Percentiles rank a stretch among this genome's conserved stretches.
Conservation (phyloP, 75 land plant species). For the Chamaecyparis obtusa region DNA sequence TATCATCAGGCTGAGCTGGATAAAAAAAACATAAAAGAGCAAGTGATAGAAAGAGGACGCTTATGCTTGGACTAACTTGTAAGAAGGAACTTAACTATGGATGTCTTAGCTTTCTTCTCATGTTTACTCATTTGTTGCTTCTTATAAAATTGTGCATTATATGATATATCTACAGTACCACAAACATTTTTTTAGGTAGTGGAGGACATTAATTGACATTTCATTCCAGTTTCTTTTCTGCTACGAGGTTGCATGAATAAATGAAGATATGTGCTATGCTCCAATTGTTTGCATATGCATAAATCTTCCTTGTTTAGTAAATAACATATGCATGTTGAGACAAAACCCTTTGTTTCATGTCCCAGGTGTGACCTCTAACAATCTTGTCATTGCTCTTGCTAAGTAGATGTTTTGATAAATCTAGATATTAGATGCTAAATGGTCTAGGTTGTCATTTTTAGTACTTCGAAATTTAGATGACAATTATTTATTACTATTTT, state of each 20-base stretch:
- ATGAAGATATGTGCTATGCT: neutral
- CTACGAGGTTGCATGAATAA: neutral
- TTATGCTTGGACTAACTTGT: too few relatives aligned
- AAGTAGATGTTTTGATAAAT: neutral
- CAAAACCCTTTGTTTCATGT: neutral
- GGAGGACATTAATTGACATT: neutral
- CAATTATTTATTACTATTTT: neutral
- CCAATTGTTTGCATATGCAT: neutral
- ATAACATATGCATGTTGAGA: neutral
- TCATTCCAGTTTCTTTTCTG: neutral
- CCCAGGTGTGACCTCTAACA: neutral
- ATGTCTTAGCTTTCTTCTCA: too few relatives aligned
- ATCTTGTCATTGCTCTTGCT: neutral
- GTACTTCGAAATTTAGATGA: neutral
- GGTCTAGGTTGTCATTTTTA: neutral
- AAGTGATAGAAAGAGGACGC: too few relatives aligned
- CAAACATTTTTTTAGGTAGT: neutral
- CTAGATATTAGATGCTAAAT: neutral
- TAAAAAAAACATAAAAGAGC: too few relatives aligned
- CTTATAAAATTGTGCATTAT: too few relatives aligned
- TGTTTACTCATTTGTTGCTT: too few relatives aligned
- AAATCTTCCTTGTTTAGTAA: neutral
- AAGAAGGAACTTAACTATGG: too few relatives aligned
- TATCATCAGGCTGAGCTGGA: too few relatives aligned
- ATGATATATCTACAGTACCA: too few relatives aligned